A percentile compares a stretch with the other conserved stretches of the same genome.
Evolutionary conservation across 345 rosid genomes (phyloP).

Genomic region (Passiflora organensis): DNA sequence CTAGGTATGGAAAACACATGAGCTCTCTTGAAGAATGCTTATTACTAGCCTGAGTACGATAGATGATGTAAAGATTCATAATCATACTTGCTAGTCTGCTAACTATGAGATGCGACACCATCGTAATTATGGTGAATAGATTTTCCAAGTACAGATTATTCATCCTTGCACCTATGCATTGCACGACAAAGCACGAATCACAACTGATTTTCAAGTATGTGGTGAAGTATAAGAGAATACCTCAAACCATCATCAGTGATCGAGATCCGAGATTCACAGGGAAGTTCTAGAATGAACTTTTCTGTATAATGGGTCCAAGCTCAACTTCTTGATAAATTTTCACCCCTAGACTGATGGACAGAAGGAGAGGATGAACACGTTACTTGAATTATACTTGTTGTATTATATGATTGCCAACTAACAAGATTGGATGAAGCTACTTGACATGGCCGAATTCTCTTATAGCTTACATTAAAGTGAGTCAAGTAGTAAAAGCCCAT

Average conservation of each 20-base stretch:
- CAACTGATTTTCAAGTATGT: no score
- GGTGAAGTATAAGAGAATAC: background rate
- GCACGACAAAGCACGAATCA: no score
- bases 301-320: background rate
- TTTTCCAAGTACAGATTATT: no score
- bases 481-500: accelerated
- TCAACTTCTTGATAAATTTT: background rate
- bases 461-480: background rate
- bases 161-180: no score
- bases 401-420: constrained; percentile 2
- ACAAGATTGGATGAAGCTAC: background rate
- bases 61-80: no score
- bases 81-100: no score
- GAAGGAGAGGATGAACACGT: background rate
- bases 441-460: background rate
- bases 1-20: no score
- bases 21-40: no score
- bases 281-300: background rate
- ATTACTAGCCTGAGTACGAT: no score
- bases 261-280: background rate
- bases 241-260: background rate
- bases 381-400: background rate
- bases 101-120: no score
- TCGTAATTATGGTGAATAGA: no score
- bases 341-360: background rate